Conservation (phyloP, 768 basidiomycete genomes). For the Tricholomella constricta region DNA sequence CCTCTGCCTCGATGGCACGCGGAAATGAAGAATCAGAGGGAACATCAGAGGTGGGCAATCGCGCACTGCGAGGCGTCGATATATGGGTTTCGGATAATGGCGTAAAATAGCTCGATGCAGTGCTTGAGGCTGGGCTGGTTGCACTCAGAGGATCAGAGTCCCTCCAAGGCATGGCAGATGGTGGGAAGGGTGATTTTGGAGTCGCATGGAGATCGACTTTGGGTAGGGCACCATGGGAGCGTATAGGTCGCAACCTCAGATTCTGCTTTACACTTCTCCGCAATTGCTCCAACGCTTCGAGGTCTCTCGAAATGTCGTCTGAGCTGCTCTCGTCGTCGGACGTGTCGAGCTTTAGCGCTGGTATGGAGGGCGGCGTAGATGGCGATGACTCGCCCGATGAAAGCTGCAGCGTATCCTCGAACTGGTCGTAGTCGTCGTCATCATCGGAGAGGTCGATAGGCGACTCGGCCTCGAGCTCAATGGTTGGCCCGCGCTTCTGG, state of each 20-base stretch:
- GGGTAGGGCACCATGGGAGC: conserved; percentile 54
- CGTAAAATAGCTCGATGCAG: conserved; percentile 51
- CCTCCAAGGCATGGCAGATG: conserved; percentile 19
- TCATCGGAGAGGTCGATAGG: conserved; percentile 31
- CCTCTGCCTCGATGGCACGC: conserved; percentile 44
- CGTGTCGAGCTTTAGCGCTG: conserved; percentile 31
- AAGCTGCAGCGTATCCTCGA: conserved; percentile 41
- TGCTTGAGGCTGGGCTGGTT: conserved; percentile 48
- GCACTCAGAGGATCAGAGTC: conserved; percentile 38
- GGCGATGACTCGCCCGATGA: conserved; percentile 39
- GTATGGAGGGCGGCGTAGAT: conserved; percentile 33
- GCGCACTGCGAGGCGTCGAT: conserved; percentile 28
- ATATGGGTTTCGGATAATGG: conserved; percentile 40
- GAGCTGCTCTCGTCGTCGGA: conserved; percentile 38
- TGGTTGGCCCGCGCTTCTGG: conserved; percentile 33
- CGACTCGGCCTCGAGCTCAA: conserved; percentile 39
- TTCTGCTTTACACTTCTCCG: conserved; percentile 76
- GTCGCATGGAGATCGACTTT: conserved; percentile 40
- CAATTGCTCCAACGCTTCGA: conserved; percentile 67
- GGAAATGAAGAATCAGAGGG: conserved; percentile 25
- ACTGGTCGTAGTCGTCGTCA: conserved; percentile 38
- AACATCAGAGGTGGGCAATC: conserved; percentile 26
- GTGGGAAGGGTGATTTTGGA: conserved; percentile 26
- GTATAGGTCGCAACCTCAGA: conserved; percentile 75
- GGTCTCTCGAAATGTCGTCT: conserved; percentile 69